Conservation (phyloP, 176 grass and related monocot species). For the Lolium rigidum region DNA sequence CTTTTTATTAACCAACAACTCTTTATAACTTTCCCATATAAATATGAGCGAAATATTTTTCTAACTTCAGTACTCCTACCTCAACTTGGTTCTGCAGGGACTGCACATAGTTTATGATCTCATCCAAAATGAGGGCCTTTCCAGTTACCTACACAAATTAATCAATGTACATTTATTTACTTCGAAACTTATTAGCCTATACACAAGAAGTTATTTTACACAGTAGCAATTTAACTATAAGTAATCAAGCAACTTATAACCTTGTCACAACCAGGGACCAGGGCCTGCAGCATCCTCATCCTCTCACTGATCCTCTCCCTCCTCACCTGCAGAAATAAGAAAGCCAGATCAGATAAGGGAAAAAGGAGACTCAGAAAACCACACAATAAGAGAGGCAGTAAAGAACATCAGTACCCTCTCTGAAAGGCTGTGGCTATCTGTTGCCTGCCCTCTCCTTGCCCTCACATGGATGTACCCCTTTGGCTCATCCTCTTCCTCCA, state of each 20-base stretch:
- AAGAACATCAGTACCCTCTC: constrained; percentile 66
- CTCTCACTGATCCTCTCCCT: constrained; percentile 95
- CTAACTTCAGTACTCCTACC: constrained; percentile 39
- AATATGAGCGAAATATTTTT: background rate
- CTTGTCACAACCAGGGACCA: constrained; percentile 97
- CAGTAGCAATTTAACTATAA: background rate
- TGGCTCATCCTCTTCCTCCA: constrained; percentile 56
- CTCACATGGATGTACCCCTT: constrained; percentile 97
- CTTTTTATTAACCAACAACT: background rate
- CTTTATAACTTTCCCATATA: background rate
- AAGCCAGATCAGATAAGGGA: constrained; percentile 28
- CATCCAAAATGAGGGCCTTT: constrained; percentile 83
- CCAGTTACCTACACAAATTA: constrained; percentile 74
- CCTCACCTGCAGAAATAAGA: constrained; percentile 71
- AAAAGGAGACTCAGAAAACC: constrained; percentile 20
- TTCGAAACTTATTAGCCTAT: constrained; percentile 25
- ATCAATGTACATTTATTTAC: background rate
- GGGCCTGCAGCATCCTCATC: constrained; percentile 94
- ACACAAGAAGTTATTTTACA: background rate
- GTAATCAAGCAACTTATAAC: constrained; percentile 40
- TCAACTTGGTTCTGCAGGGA: constrained; percentile 97
- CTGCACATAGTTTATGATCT: constrained; percentile 96
- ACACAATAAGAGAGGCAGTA: constrained; percentile 7
- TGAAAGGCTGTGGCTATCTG: constrained; percentile 95
- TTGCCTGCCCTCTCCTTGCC: constrained; percentile 96